Evolutionary conservation across 2,329 filamentous ascomycete species (phyloP), one percentile per base, ranked within the genome.

Genomic region (Beauveria australis): DNA sequence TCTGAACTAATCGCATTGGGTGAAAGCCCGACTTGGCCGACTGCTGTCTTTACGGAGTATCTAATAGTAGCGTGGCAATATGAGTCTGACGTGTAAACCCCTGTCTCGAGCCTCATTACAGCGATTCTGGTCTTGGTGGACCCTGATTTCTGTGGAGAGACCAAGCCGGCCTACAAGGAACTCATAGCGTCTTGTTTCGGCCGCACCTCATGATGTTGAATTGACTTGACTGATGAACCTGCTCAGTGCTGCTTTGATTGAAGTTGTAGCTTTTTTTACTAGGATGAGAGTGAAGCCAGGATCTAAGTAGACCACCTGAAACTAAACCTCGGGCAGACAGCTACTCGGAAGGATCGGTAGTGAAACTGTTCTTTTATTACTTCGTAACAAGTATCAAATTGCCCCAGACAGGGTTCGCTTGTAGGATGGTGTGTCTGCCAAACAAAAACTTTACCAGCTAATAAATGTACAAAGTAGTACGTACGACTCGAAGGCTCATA

Each of bases 51-150:
- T 22, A 52, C 10, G 30, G 30, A 33, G 30, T 5, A 33, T 33
- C 10, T 33, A n/a, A 24, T 22, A 33, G 5, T 7, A 43, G 12
- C 37, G n/a, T 49, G 44, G 12, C 19, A 43, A 44, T 51, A 8
- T 40, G 43, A 28, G 8, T 48, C 5, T 40, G 5, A 7, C 30
- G 30, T 40, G 10, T 7, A n/a, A 6, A 7, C 47, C 56, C 47
- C 46, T 59, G 47, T 28, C 18, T 8, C 10, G n/a, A 30, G 47
- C 33, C 48, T 59, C 40, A 59, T 59, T 53, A 51, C 26, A 59
- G 40, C 19, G 46, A 51, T 58, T 59, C 26, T 49, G 41, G 37
- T 47, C 51, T 12, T 22, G 58, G 51, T 49, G 59, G 59, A 55
- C 44, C 59, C 52, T 54, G 52, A 60, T 24, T 33, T 28, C 22